phyloP scores from a whole-genome alignment of 306 rosid species.

The Luffa acutangula region DNA sequence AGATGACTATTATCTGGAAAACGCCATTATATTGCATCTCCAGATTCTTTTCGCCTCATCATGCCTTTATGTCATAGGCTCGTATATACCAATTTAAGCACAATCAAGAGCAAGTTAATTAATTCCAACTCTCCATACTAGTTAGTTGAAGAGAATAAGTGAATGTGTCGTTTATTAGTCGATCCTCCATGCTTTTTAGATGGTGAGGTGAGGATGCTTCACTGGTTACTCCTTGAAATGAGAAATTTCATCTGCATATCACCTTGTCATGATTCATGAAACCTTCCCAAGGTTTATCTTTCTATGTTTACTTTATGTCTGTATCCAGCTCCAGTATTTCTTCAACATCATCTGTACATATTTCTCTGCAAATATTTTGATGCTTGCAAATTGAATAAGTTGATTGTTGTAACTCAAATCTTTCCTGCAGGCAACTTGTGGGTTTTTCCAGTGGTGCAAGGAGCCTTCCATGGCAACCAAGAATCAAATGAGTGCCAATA shows the following conservation, averaged over 20 bases:
- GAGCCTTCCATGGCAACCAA: slow-evolving; percentile 19
- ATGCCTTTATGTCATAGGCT: background rate
- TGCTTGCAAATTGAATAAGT: background rate
- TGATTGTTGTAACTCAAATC: background rate
- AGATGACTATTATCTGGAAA: background rate
- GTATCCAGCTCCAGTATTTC: background rate
- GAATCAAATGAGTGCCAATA: background rate
- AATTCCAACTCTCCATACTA: background rate
- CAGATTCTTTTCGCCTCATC: background rate
- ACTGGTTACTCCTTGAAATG: background rate
- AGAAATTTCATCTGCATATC: background rate
- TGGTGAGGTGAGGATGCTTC: background rate
- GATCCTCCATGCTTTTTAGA: background rate
- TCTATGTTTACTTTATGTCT: background rate
- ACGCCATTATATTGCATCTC: background rate
- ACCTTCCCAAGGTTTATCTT: background rate
- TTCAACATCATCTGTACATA: background rate
- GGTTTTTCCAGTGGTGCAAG: slow-evolving; percentile 54
- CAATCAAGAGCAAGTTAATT: background rate
- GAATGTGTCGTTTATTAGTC: background rate
- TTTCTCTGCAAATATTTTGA: background rate
- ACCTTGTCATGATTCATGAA: background rate
- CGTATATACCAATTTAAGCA: background rate
- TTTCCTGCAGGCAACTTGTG: slow-evolving; percentile 19
- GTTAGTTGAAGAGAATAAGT: background rate